Base-by-base conservation (phyloP, 805 yeast species). In the Ogataea ramenticola region DNA sequence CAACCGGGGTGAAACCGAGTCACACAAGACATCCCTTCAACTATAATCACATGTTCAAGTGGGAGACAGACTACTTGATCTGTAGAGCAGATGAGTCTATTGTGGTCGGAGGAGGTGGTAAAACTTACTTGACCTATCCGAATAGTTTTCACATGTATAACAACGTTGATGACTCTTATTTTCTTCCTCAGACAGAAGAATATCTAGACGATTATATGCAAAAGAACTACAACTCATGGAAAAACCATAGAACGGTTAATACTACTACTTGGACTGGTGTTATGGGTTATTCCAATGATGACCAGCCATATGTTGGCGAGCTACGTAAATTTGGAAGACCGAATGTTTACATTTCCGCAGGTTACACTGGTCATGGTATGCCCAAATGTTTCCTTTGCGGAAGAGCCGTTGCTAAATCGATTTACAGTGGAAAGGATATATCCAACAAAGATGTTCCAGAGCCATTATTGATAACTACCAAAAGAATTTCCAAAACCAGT, bases 361-460 rank as follows among this genome's bases (percentile, higher is more conserved):
- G 78, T 0, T 73, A 70, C 54, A 66, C 68, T 36, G 78, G 77
- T 2, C 77, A 73, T 53, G 78, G 78, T 20, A 71, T 73, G 76
- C 75, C 77, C 30, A 57, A 76, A 35, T 67, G 70, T 10, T 65
- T 65, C 44, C 42, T 68, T 7, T 49, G 62, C 36, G 74, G 71
- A 15, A 64, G 67, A 44, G 71, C 70, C 1, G 45, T 71, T 19
- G 72, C 69, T 4, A 36, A 36, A 20, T 36, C 39, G 3, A 36
- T 36, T 36, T 21, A 22, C 17, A 20, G 36, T 2, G 50, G 47
- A 9, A 40, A 41, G 20, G 31, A 43, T 3, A 27, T 49, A 31
- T 5, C 41, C 11, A 34, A 39, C 11, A 45, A 38, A 4, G 46
- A 44, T 36, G 42, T 49, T 32, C 52, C 54, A n/a, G 40, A 39